These are phyloP conservation scores for Xylariaceae sp. DNA, from an alignment of 2,329 filamentous ascomycete genomes.

Conservation along the genomic window DNA sequence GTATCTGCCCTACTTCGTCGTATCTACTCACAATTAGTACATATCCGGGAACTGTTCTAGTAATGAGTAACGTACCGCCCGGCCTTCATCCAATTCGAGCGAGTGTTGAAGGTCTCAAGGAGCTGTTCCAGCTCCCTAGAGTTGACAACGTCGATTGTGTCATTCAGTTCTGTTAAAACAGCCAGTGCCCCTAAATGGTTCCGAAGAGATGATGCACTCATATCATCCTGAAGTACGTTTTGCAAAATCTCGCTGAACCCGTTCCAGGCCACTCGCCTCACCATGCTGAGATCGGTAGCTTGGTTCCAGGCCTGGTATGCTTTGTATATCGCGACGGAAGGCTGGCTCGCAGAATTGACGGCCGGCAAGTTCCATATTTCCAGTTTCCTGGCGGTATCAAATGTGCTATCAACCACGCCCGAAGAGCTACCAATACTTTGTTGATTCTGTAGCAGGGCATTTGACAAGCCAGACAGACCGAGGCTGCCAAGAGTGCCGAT, in stretches of 20 bases:
- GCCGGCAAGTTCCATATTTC: conserved; percentile 89
- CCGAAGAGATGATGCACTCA: conserved; percentile 49
- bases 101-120: conserved; percentile 57
- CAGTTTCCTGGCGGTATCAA: conserved; percentile 72
- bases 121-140: conserved; percentile 55
- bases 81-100: conserved; percentile 74
- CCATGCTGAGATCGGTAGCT: conserved; percentile 50
- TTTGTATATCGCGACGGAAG: conserved; percentile 68
- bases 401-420: conserved; percentile 63
- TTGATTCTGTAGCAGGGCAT: conserved; percentile 67
- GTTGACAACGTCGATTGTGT: conserved; percentile 60
- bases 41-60: not conserved
- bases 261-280: conserved; percentile 56
- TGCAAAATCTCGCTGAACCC: conserved; percentile 58
- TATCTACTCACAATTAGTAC: conserved; percentile 46
- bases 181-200: conserved; percentile 59
- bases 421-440: conserved; percentile 54
- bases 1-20: conserved; percentile 70
- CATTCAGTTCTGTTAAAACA: conserved; percentile 74
- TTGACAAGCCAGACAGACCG: conserved; percentile 79
- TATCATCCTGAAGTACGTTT: conserved; percentile 44
- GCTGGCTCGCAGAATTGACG: conserved; percentile 56
- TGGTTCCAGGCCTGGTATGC: conserved; percentile 74
- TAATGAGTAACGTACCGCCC: conserved; percentile 55
- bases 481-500: conserved; percentile 73